Percentiles rank a stretch among this genome's conserved stretches.
These are phyloP conservation scores for Trebouxiophyceae sp. DNA, from an alignment of 163 green algal species.

Conservation along the genomic window DNA sequence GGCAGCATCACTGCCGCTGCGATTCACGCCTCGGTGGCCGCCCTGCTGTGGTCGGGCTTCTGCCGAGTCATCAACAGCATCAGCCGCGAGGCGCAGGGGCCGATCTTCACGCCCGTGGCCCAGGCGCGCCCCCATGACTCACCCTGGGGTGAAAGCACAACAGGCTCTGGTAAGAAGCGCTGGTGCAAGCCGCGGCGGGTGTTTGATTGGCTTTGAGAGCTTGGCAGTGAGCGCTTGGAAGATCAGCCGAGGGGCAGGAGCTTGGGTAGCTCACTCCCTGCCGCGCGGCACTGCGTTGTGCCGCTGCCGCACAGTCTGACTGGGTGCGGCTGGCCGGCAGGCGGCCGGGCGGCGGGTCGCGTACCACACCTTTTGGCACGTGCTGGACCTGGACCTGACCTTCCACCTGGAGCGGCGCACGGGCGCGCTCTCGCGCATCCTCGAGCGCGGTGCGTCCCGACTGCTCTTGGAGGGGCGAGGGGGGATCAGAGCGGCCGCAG, in stretches of 20 bases:
- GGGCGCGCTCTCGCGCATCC: constrained; percentile 76
- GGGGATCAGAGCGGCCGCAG: too few relatives aligned
- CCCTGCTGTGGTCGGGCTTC: constrained; percentile 25
- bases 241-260: too few relatives aligned
- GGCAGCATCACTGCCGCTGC: constrained; percentile 3
- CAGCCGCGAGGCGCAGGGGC: constrained; percentile 77
- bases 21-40: background rate
- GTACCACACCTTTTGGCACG: constrained; percentile 79
- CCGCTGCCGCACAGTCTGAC: background rate
- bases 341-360: constrained; percentile 64
- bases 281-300: background rate
- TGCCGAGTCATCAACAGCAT: constrained; percentile 65
- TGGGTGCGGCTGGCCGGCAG: too few relatives aligned
- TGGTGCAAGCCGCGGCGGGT: too few relatives aligned
- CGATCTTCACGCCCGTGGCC: constrained; percentile 78
- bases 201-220: too few relatives aligned
- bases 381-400: constrained; percentile 79
- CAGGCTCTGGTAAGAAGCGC: too few relatives aligned
- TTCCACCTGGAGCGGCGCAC: constrained; percentile 90
- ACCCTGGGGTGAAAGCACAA: too few relatives aligned
- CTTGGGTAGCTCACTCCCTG: too few relatives aligned
- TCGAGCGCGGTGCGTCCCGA: constrained; percentile 68
- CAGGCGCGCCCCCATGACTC: too few relatives aligned
- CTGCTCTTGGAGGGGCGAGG: too few relatives aligned
- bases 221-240: too few relatives aligned